phyloP scores from a whole-genome alignment of 2,329 filamentous ascomycete genomes.

The Verticillium isaacii region DNA sequence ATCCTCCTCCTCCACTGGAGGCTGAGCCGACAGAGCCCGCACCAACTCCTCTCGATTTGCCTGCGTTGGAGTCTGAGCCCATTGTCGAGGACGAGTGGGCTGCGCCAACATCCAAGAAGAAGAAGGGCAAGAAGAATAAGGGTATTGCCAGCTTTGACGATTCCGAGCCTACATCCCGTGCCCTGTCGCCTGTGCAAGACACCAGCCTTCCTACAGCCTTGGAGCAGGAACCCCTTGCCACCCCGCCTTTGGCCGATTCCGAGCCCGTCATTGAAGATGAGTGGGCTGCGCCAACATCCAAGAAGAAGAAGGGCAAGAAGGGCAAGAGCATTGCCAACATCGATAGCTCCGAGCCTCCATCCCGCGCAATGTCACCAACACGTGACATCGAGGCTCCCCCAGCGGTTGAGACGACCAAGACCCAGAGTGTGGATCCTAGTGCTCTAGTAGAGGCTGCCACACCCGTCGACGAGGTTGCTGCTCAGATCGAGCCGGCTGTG shows the following conservation, averaged over 20 bases:
- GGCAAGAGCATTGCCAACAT: background rate
- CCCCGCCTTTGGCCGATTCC: background rate
- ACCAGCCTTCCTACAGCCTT: background rate
- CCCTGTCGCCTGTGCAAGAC: slow-evolving; percentile 1
- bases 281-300: slow-evolving; percentile 5
- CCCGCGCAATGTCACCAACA: background rate
- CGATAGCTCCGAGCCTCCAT: background rate
- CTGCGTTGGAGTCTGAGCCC: background rate
- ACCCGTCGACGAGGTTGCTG: background rate
- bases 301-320: slow-evolving; percentile 22
- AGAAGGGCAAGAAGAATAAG: slow-evolving; percentile 12
- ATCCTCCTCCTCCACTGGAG: background rate
- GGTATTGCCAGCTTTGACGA: background rate
- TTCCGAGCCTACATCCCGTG: background rate
- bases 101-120: slow-evolving; percentile 19
- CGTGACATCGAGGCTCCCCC: too few relatives aligned
- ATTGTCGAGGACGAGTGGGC: slow-evolving; percentile 8
- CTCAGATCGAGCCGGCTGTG: background rate
- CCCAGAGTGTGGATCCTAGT: slow-evolving; percentile 4
- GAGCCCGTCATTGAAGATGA: slow-evolving; percentile 4
- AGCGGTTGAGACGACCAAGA: background rate
- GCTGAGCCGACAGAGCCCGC: background rate
- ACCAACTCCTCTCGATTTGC: background rate
- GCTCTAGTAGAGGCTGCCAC: slow-evolving; percentile 10
- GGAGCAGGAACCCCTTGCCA: background rate